These are phyloP conservation scores for Trichoderma oligosporum DNA, from an alignment of 2,329 filamentous ascomycete genomes.

Conservation along the genomic window DNA sequence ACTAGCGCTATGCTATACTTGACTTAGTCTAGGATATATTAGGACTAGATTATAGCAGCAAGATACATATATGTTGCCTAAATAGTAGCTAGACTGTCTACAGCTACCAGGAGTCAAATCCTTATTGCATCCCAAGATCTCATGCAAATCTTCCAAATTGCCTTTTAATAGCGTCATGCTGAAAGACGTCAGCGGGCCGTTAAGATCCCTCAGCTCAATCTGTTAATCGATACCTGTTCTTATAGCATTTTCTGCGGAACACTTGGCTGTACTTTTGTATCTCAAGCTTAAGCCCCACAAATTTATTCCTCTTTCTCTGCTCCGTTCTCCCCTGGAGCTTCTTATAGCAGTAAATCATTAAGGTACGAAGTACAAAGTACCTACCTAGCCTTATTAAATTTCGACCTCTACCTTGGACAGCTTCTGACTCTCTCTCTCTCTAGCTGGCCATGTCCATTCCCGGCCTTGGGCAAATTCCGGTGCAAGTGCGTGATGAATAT, in stretches of 20 bases:
- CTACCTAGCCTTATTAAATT: too few relatives aligned
- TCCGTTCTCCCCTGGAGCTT: too few relatives aligned
- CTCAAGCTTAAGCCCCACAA: background rate
- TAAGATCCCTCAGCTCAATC: background rate
- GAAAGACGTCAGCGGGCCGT: slow-evolving; percentile 16
- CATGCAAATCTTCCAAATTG: background rate
- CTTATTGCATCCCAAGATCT: too few relatives aligned
- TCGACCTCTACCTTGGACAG: background rate
- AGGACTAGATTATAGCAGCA: too few relatives aligned
- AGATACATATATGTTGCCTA: too few relatives aligned
- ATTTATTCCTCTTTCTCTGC: too few relatives aligned
- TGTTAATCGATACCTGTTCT: background rate
- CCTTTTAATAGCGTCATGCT: slow-evolving; percentile 13
- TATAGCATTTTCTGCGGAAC: rapidly evolving
- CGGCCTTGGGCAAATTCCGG: slow-evolving; percentile 65
- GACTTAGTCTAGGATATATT: too few relatives aligned
- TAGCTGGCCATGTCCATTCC: slow-evolving; percentile 64
- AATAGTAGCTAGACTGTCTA: too few relatives aligned
- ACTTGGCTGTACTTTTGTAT: background rate
- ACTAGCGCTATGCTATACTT: too few relatives aligned
- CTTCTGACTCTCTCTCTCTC: slow-evolving; percentile 22
- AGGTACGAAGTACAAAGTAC: too few relatives aligned
- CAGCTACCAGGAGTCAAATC: too few relatives aligned
- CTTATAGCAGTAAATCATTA: too few relatives aligned
- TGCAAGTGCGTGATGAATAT: slow-evolving; percentile 51